Conservation (phyloP, 1,284 basidiomycete species). For the Trichosporon ovoides region DNA sequence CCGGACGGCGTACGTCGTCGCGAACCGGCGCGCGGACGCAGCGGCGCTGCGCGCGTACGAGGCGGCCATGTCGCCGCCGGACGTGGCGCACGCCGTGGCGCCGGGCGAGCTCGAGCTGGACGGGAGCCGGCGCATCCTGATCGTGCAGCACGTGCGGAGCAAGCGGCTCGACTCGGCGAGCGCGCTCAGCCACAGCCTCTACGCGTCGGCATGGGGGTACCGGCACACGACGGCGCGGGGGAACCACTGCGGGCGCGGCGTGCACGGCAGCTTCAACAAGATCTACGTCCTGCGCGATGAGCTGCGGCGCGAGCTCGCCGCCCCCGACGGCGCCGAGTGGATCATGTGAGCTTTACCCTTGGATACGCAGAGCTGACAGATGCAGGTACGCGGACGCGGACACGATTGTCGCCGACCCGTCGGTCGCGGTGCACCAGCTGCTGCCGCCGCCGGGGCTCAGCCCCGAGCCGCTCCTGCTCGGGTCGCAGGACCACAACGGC, state of each 20-base stretch:
- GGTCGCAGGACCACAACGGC: constrained; percentile 21
- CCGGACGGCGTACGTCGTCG: background rate
- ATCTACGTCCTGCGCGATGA: background rate
- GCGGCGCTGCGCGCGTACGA: background rate
- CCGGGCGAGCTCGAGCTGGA: background rate
- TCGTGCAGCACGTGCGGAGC: constrained; percentile 8
- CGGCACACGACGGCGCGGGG: background rate
- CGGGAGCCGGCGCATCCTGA: background rate
- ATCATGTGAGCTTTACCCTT: constrained; percentile 11
- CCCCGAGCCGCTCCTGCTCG: constrained; percentile 14
- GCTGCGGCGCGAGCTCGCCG: background rate
- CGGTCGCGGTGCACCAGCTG: constrained; percentile 18
- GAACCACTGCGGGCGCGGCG: background rate
- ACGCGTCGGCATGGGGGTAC: constrained; percentile 12
- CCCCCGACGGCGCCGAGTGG: constrained; percentile 9
- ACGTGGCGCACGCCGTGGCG: too few species aligned
- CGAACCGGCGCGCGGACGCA: background rate
- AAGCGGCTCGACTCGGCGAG: constrained; percentile 3
- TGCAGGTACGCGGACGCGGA: constrained; percentile 20
- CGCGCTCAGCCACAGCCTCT: constrained; percentile 4
- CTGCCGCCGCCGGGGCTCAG: constrained; percentile 11
- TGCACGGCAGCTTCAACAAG: constrained; percentile 10
- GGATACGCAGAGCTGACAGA: background rate
- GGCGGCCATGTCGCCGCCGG: background rate
- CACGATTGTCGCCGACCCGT: constrained; percentile 18